Base-by-base conservation (phyloP, 352 stramenopile genomes). In the Blastocystis sp. region DNA sequence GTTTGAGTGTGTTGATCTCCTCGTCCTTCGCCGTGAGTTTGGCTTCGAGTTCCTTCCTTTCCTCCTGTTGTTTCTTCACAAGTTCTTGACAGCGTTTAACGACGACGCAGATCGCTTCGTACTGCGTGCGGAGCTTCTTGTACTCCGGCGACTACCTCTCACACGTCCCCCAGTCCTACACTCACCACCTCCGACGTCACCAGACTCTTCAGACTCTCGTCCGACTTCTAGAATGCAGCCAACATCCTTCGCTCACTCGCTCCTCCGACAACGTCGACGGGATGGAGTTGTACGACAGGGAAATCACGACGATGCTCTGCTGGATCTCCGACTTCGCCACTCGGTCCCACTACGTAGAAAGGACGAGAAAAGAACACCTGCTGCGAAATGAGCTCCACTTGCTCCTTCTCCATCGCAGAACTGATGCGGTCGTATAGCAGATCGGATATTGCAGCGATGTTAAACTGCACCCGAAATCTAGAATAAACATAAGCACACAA, bases 401-500 rank as follows among this genome's bases (percentile, higher is more conserved):
- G 73, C n/a, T 64, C 13, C 24, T 85, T 53, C 24, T 85, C 73
- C 9, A 24, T 30, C 24, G 30, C 43, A 16, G 53, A 66, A 30
- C 43, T 66, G 53, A 85, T 85, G 53, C 55, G n/a, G 13, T 85
- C 53, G 56, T 66, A 85, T 1, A 66, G 20, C 2, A 85, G 73
- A 85, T 85, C 73, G 0, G 73, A 85, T 45, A 85, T 68, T 2
- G 13, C 53, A 6, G 30, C 43, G 20, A 85, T 47, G 39, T 68
- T 66, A 43, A 85, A 85, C 39, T 85, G 73, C 16, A 85, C 43
- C 26, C 55, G 26, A 66, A 69, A 85, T 13, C 73, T 85, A 47
- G 53, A 69, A 16, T 16, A 16, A 18, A 85, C 20, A 0, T 16
- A 2, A 50, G 53, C 26, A 45, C 3, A 11, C 8, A 13, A 24